Conservation (phyloP, 257 asterid genomes). For the Cinchona pubescens region DNA sequence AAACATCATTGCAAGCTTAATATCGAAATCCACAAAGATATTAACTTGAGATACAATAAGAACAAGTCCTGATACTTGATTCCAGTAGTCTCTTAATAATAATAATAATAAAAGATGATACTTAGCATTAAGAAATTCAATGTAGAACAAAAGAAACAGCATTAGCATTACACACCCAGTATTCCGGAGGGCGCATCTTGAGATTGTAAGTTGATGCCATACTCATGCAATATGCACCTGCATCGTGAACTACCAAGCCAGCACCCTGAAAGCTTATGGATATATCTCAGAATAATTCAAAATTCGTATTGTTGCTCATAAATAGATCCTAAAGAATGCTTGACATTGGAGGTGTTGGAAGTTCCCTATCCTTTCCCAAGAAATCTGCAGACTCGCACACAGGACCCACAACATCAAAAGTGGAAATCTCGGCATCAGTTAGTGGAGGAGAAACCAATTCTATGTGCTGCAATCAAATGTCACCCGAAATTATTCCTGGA, state of each 20-base stretch:
- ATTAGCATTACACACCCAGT: conserved; percentile 55
- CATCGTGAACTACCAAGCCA: conserved; percentile 95
- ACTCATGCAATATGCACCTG: conserved; percentile 99
- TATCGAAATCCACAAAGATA: neutral
- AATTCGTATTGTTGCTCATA: neutral
- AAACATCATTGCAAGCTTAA: neutral
- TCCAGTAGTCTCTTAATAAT: too few species aligned
- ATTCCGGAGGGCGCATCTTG: conserved; percentile 98
- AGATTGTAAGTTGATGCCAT: conserved; percentile 99
- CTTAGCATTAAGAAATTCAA: too few species aligned
- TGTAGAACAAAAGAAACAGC: neutral
- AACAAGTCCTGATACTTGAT: too few species aligned
- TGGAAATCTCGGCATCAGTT: conserved; percentile 51
- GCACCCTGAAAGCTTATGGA: conserved; percentile 55
- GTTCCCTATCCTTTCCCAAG: conserved; percentile 88
- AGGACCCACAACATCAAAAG: conserved; percentile 88
- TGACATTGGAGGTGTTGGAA: conserved; percentile 78
- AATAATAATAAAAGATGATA: too few species aligned
- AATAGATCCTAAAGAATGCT: conserved; percentile 3
- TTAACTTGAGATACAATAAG: too few species aligned
- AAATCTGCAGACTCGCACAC: conserved; percentile 97
- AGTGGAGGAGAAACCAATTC: conserved; percentile 82
- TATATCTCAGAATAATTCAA: conserved; percentile 11
- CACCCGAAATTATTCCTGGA: conserved; percentile 9
- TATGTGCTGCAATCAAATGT: conserved; percentile 65